Evolutionary conservation across 768 basidiomycete genomes (phyloP).

Genomic region (Fistulinella prunicolor): DNA sequence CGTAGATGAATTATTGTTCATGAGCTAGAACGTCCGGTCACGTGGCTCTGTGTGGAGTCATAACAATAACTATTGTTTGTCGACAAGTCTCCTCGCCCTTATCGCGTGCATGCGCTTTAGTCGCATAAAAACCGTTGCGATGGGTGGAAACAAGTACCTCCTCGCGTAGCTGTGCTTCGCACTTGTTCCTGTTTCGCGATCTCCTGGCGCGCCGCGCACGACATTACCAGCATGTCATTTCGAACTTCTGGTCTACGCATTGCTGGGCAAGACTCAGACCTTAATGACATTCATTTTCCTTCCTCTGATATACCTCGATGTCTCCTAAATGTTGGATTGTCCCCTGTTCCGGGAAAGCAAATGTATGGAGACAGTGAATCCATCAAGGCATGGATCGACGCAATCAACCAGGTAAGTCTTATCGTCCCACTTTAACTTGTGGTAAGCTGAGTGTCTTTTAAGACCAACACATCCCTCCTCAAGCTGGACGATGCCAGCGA

Average conservation of each 20-base stretch:
- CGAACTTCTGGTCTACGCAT: slow-evolving; percentile 18
- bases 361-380: slow-evolving; percentile 25
- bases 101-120: slow-evolving; percentile 1
- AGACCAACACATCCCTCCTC: slow-evolving; percentile 17
- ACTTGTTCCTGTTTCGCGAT: slow-evolving; percentile 9
- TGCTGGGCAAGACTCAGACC: slow-evolving; percentile 29
- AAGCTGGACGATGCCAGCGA: slow-evolving; percentile 1
- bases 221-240: slow-evolving; percentile 19
- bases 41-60: slow-evolving; percentile 17
- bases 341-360: slow-evolving; percentile 9
- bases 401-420: slow-evolving; percentile 23
- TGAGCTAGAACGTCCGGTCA: slow-evolving; percentile 10
- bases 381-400: slow-evolving; percentile 27
- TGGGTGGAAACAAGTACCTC: neutral
- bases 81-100: slow-evolving; percentile 10
- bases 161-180: slow-evolving; percentile 32
- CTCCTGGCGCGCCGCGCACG: no score
- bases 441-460: neutral
- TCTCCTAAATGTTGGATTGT: slow-evolving; percentile 5
- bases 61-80: slow-evolving; percentile 31
- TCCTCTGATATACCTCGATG: slow-evolving; percentile 2
- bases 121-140: slow-evolving; percentile 20
- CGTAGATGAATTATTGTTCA: slow-evolving; percentile 25
- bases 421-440: neutral
- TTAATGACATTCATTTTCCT: slow-evolving; percentile 12